A percentile compares a stretch with the other conserved stretches of the same genome.
phyloP scores from a whole-genome alignment of 1,284 basidiomycete species.

The Vanrija sp. region DNA sequence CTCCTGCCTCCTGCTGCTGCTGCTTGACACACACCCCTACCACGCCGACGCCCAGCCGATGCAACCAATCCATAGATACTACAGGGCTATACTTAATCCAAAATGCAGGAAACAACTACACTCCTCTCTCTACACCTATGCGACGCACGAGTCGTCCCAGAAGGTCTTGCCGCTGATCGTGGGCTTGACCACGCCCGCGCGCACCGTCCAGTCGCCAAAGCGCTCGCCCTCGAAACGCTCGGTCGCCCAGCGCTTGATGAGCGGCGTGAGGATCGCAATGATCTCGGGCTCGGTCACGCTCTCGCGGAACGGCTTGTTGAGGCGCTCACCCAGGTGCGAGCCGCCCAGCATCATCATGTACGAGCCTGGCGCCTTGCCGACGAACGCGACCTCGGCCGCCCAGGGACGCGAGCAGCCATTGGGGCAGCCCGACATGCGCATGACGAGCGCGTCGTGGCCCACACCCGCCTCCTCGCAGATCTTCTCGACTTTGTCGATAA shows the following conservation, averaged over 20 bases:
- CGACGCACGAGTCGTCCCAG: constrained; percentile 61
- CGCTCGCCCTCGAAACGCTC: constrained; percentile 85
- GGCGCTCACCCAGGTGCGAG: constrained; percentile 84
- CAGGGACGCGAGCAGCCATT: constrained; percentile 93
- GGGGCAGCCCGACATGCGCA: constrained; percentile 97
- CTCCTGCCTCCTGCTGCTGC: too few species aligned
- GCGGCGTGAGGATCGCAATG: constrained; percentile 76
- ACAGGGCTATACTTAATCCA: background rate
- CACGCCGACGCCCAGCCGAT: too few species aligned
- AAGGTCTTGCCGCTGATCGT: constrained; percentile 73
- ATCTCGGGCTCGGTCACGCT: constrained; percentile 92
- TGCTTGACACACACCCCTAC: too few species aligned
- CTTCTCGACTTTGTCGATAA: constrained; percentile 92
- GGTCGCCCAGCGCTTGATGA: constrained; percentile 90
- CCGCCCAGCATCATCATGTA: constrained; percentile 97
- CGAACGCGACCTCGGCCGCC: constrained; percentile 91
- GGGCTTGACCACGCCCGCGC: constrained; percentile 75
- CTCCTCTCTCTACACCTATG: constrained; percentile 4
- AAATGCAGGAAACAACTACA: background rate
- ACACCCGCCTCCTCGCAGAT: constrained; percentile 91
- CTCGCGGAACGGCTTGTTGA: constrained; percentile 78
- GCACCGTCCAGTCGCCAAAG: constrained; percentile 94
- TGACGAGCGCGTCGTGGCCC: constrained; percentile 87
- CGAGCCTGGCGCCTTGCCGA: constrained; percentile 90
- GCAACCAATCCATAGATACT: too few species aligned